A percentile compares a stretch with the other conserved stretches of the same genome.
Evolutionary conservation across 2,329 filamentous ascomycete genomes (phyloP).

Genomic region (Dothiorella sarmentorum): DNA sequence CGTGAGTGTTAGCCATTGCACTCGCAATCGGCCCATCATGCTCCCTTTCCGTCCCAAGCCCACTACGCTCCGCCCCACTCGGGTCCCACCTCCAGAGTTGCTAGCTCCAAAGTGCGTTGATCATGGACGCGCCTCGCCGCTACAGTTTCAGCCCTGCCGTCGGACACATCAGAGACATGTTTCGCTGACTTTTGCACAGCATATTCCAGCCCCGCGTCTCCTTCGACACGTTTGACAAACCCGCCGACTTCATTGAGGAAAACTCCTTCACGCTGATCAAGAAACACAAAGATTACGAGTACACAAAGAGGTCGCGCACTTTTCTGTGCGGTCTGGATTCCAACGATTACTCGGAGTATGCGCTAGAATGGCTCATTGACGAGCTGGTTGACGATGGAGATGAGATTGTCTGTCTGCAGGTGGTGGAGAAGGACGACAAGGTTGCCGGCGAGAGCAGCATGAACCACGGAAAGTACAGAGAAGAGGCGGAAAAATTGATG

Average conservation of each 20-base stretch:
- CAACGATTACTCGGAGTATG: constrained; percentile 88
- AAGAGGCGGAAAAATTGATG: constrained; percentile 72
- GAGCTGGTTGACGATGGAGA: constrained; percentile 92
- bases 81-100: neutral
- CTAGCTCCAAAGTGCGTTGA: constrained; percentile 11
- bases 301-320: constrained; percentile 74
- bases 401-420: constrained; percentile 84
- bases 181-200: constrained; percentile 34
- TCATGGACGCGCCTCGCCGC: neutral
- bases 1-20: constrained; percentile 32
- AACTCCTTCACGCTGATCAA: constrained; percentile 75
- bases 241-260: constrained; percentile 56
- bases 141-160: neutral
- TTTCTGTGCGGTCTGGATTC: constrained; percentile 91
- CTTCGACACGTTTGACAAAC: constrained; percentile 71
- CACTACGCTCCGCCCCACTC: neutral
- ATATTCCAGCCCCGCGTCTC: constrained; percentile 66
- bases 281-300: constrained; percentile 82
- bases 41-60: neutral
- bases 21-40: constrained; percentile 8
- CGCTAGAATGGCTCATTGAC: constrained; percentile 86
- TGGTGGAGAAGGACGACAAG: constrained; percentile 78
- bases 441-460: constrained; percentile 59
- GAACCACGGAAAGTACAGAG: constrained; percentile 67
- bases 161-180: neutral